Evolutionary conservation across 164 flowering plant genomes (phyloP).

Genomic region (Aristolochia fimbriata): DNA sequence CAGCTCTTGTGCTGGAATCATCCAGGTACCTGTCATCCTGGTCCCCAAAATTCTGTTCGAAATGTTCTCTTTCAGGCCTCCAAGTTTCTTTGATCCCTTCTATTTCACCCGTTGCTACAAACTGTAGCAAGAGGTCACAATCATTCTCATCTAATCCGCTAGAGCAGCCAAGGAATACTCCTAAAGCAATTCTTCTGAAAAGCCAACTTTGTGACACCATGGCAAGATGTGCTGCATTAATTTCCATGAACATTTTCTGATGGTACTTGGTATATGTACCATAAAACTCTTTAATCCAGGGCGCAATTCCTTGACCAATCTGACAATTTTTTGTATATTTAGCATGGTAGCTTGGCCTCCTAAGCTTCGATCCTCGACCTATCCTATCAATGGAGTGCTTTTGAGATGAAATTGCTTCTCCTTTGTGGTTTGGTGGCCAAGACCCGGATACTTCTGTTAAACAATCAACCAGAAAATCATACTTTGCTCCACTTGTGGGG

Average conservation of each 20-base stretch:
- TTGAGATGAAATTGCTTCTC: conserved; percentile 10
- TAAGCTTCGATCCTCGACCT: conserved; percentile 24
- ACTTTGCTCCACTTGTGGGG: conserved; percentile 31
- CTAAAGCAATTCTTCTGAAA: conserved; percentile 41
- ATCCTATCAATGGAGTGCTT: conserved; percentile 5
- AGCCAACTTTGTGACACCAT: conserved; percentile 15
- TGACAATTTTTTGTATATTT: conserved; percentile 2
- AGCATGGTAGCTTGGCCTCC: conserved; percentile 23
- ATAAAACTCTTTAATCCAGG: conserved; percentile 45
- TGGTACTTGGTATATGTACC: conserved; percentile 13
- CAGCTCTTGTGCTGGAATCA: conserved; percentile 2
- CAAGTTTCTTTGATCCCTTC: conserved; percentile 9
- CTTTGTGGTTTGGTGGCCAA: conserved; percentile 22
- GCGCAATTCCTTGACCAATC: conserved; percentile 14
- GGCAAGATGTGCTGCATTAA: conserved; percentile 5
- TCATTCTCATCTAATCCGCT: conserved; percentile 24
- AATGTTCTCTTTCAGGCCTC: conserved; percentile 12
- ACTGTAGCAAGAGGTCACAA: conserved; percentile 50
- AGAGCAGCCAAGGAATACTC: conserved; percentile 39
- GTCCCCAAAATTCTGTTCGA: conserved; percentile 7
- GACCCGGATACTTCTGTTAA: conserved; percentile 30
- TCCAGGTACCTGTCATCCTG: neutral
- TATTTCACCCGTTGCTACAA: conserved; percentile 45
- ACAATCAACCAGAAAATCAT: conserved; percentile 25
- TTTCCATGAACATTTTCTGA: conserved; percentile 6